Evolutionary conservation across 2,329 filamentous ascomycete genomes (phyloP), one percentile per base, ranked within the genome.

Genomic region (Curvularia spicifera): DNA sequence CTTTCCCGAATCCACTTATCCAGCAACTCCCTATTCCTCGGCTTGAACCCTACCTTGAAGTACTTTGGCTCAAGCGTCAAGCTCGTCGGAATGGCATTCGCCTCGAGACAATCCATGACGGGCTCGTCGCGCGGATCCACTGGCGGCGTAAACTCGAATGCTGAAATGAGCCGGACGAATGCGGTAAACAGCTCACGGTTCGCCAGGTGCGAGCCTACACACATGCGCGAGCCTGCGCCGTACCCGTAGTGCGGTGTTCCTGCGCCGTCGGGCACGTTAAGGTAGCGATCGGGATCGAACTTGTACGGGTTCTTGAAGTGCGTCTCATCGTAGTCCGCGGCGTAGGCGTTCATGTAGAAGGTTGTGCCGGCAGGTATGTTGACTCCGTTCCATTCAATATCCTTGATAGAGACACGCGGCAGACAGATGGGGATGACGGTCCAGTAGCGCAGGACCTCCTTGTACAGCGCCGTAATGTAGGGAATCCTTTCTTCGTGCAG

Each of bases 401-500:
- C 87, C 65, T 88, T 90, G 71, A 90, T 89, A 60, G 83, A 89
- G 15, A 86, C 86, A 3, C 91, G 82, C 0, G 91, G 91, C 0
- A 95, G 82, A 67, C 87, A 91, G 66, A 95, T 89, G 1, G 90
- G 89, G 63, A 93, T 90, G 29, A 94, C 90, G 2, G 87, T 89
- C 84, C 88, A 94, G 80, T 86, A 94, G 26, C 91, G 85, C 0
- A 94, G 81, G 1, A 89, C 87, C 71, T 95, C 91, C 70, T 93
- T 93, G 60, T 91, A 89, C 5, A 95, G 77, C 0, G 91, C 91
- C 0, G 89, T 91, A 59, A 95, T 80, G 73, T 93, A 95, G 0
- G 88, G 86, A 0, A 91, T 83, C 68, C 90, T 91, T 69, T 93
- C 90, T 71, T 93, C 90, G 3, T 85, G 71, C 0, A 91, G 81